Evolutionary conservation across 2,329 filamentous ascomycete genomes (phyloP), one percentile per base, ranked within the genome.

Genomic region (Chaetomiaceae sp.): DNA sequence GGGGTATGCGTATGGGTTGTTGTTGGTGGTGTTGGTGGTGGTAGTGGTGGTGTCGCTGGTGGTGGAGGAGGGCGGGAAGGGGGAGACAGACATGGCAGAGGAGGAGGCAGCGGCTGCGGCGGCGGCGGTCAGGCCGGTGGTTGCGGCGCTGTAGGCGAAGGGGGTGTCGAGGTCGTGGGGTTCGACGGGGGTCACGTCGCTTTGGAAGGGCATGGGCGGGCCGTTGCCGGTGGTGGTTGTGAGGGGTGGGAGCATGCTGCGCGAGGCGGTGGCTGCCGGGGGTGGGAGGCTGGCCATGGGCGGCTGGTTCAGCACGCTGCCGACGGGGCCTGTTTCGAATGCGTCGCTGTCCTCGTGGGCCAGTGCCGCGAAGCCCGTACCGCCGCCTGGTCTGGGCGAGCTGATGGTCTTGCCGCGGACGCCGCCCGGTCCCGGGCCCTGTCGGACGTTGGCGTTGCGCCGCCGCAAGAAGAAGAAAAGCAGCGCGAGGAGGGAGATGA

Each of bases 381-480:
- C 66, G 25, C 58, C 60, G 30, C 52, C 55, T 43, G 54, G 48
- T 4, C 39, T 55, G 20, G 60, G 59, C 7, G 55, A 40, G 71
- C 70, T 70, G 51, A 72, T 69, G 53, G 72, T 73, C 23, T 70
- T 66, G 21, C 69, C 60, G 52, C 68, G 54, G 52, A 56, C 54
- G 54, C 58, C 56, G 49, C 62, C 59, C 4, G 65, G 65, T 0
- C 72, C 73, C 3, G 74, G 69, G 1, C 73, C 73, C 43, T 66
- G 56, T 20, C 73, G 73, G 16, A 62, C 51, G 60, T 74, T 74
- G 46, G 66, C 64, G 45, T 66, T 68, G 44, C 68, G 71, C 33
- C 72, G 72, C 41, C 72, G 71, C 61, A 72, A 64, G 44, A 75
- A 64, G 58, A 70, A 77, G 44, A 76, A 60, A 17, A 61, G 63